Percentiles rank a stretch among this genome's conserved stretches.
phyloP scores from a whole-genome alignment of 2,329 filamentous ascomycete genomes.

The Claviceps paspali region DNA sequence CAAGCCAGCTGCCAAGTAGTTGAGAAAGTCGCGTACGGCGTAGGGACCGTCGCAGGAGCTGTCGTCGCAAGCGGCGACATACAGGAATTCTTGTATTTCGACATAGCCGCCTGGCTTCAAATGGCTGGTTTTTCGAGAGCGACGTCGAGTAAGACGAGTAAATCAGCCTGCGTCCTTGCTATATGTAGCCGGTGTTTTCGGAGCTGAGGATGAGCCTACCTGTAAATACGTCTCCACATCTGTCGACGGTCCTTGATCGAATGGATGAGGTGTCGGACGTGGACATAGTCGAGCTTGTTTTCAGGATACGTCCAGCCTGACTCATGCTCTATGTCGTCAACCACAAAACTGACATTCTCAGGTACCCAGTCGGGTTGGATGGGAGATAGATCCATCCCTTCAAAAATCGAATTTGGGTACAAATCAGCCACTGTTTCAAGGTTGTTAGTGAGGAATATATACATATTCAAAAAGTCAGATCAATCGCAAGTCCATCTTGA shows the following conservation, averaged over 20 bases:
- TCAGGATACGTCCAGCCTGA: conserved; percentile 33
- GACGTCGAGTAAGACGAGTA: neutral
- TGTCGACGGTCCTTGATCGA: conserved; percentile 26
- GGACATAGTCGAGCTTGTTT: conserved; percentile 32
- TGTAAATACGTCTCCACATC: conserved; percentile 27
- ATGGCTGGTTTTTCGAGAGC: conserved; percentile 21
- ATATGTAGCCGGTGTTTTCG: neutral
- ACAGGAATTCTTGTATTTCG: conserved; percentile 32
- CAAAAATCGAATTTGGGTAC: conserved; percentile 28
- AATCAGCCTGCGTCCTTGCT: neutral
- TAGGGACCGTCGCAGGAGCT: conserved; percentile 26
- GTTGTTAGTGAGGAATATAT: neutral
- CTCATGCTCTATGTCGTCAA: conserved; percentile 36
- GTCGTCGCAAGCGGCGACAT: conserved; percentile 29
- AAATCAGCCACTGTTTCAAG: conserved; percentile 27
- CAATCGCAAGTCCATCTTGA: neutral
- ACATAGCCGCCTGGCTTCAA: conserved; percentile 36
- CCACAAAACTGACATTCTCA: conserved; percentile 33
- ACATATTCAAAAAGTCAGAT: too few species aligned
- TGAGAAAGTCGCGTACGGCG: conserved; percentile 30
- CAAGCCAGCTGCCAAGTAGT: conserved; percentile 25
- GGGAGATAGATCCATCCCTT: conserved; percentile 35
- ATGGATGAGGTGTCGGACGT: conserved; percentile 31
- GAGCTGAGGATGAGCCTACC: conserved; percentile 16
- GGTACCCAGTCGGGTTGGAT: conserved; percentile 37